These are phyloP conservation scores for Pestalotiopsis sp. DNA, from an alignment of 2,329 filamentous ascomycete genomes.

Conservation along the genomic window DNA sequence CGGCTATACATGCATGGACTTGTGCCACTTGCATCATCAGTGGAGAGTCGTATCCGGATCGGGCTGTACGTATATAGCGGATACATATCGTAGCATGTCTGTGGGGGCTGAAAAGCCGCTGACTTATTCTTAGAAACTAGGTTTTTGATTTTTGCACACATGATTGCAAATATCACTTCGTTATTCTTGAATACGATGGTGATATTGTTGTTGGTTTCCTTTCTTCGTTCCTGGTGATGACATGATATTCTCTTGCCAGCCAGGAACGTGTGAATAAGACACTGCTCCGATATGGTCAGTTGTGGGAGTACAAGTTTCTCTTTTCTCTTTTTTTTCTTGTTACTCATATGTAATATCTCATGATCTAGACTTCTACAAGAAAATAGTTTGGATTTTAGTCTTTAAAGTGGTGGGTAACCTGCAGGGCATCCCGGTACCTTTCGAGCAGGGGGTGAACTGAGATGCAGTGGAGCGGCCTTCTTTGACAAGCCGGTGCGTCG, in stretches of 20 bases:
- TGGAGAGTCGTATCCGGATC: background rate
- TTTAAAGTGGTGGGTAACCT: background rate
- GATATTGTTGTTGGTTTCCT: background rate
- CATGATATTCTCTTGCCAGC: background rate
- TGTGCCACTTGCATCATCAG: slow-evolving; percentile 6
- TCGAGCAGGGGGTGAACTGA: background rate
- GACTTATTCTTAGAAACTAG: background rate
- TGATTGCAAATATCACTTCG: background rate
- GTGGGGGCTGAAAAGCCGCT: background rate
- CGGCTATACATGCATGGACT: background rate
- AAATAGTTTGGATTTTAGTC: background rate
- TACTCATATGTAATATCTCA: background rate
- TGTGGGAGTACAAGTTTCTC: background rate
- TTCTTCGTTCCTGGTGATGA: background rate
- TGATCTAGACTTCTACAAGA: background rate
- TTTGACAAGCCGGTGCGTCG: background rate
- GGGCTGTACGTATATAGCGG: background rate
- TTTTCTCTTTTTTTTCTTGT: background rate
- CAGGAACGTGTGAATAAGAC: background rate
- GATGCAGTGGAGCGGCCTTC: background rate
- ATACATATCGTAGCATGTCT: background rate
- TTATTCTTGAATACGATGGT: background rate
- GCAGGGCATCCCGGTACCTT: background rate
- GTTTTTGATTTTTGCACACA: background rate
- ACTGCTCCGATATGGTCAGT: background rate